Conservation (phyloP, 2,329 filamentous ascomycete species). For the Fusarium sp. region DNA sequence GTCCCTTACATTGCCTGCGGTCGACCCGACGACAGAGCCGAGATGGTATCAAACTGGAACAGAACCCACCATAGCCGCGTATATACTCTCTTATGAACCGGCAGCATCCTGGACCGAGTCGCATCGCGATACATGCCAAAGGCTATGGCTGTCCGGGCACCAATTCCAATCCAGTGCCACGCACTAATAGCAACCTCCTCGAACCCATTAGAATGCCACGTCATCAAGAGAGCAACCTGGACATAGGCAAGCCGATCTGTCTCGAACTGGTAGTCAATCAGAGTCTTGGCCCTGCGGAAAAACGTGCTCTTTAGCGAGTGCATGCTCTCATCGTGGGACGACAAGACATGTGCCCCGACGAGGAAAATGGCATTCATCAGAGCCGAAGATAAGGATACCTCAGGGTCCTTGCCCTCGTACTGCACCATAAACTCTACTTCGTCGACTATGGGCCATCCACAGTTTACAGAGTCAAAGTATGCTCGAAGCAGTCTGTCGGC, state of each 20-base stretch:
- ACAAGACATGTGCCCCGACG: constrained; percentile 63
- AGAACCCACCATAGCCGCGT: constrained; percentile 55
- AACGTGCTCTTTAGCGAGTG: constrained; percentile 57
- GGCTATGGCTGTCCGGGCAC: constrained; percentile 63
- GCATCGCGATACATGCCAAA: constrained; percentile 62
- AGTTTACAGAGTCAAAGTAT: constrained; percentile 63
- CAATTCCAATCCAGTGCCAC: constrained; percentile 65
- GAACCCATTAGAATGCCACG: constrained; percentile 66
- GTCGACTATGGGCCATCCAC: constrained; percentile 64
- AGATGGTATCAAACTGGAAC: constrained; percentile 53
- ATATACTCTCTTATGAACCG: constrained; percentile 50
- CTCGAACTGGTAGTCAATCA: constrained; percentile 66
- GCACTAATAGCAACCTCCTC: constrained; percentile 66
- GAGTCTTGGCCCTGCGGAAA: constrained; percentile 63
- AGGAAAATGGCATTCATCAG: constrained; percentile 63
- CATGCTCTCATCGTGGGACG: constrained; percentile 53
- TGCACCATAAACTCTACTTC: constrained; percentile 63
- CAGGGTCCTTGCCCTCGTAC: constrained; percentile 58
- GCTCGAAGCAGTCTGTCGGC: constrained; percentile 62
- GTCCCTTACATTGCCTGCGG: constrained; percentile 59
- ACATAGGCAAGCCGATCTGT: constrained; percentile 64
- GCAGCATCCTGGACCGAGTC: constrained; percentile 42
- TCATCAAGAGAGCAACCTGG: constrained; percentile 64
- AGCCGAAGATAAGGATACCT: constrained; percentile 58
- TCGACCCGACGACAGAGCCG: constrained; percentile 58